Conservation (phyloP, 2,329 filamentous ascomycete genomes). For the Coniella lustricola region DNA sequence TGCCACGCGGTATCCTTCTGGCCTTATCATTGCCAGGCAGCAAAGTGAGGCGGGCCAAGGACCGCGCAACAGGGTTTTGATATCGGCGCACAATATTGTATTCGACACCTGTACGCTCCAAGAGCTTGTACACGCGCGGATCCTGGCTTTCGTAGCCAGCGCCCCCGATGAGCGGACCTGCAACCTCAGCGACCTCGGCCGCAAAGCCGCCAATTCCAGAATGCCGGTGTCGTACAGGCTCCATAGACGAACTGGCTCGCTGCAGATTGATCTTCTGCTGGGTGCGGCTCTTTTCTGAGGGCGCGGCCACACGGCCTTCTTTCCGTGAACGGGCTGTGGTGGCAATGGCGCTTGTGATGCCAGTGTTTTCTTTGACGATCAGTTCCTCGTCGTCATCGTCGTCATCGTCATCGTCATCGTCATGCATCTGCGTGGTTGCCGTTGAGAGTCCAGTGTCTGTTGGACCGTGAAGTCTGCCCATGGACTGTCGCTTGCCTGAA, state of each 20-base stretch:
- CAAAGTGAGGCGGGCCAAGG: conserved; percentile 46
- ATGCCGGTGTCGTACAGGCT: conserved; percentile 50
- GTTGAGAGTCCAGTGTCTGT: conserved; percentile 10
- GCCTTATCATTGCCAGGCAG: conserved; percentile 46
- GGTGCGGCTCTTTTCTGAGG: conserved; percentile 56
- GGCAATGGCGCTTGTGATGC: conserved; percentile 23
- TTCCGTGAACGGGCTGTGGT: conserved; percentile 18
- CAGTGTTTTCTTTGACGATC: conserved; percentile 34
- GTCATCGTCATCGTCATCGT: conserved; percentile 18
- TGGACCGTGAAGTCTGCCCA: conserved; percentile 29
- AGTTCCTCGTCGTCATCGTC: conserved; percentile 24
- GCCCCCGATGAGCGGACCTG: conserved; percentile 43
- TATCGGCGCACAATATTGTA: conserved; percentile 68
- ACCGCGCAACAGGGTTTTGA: conserved; percentile 62
- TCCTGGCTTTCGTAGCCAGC: conserved; percentile 53
- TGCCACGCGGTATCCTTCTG: conserved; percentile 37
- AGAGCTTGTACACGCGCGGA: conserved; percentile 55
- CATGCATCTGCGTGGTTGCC: conserved; percentile 15
- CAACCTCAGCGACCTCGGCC: conserved; percentile 32
- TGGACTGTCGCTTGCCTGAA: conserved; percentile 29
- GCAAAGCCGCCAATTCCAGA: conserved; percentile 22
- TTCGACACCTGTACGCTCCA: conserved; percentile 65
- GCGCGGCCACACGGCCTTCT: conserved; percentile 34
- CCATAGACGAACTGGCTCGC: conserved; percentile 64
- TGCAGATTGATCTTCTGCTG: conserved; percentile 72